phyloP scores from a whole-genome alignment of 257 asterid species.

The Capsicum pubescens region DNA sequence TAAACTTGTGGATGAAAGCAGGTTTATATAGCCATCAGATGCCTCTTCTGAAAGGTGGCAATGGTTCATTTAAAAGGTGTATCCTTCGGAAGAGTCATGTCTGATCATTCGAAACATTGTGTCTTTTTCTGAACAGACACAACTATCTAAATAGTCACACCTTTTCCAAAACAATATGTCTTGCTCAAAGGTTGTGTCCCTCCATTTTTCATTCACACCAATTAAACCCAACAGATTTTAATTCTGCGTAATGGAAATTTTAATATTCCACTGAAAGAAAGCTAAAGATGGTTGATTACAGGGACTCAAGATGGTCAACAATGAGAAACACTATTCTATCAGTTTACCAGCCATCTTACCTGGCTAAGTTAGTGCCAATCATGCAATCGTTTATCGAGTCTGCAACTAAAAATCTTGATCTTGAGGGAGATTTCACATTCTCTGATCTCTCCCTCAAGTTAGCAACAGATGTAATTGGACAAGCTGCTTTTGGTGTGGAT shows the following conservation, averaged over 20 bases:
- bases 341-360: conserved; percentile 91
- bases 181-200: no score
- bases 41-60: no score
- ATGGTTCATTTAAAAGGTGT: no score
- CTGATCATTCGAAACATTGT: no score
- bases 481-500: conserved; percentile 93
- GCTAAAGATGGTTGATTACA: conserved; percentile 31
- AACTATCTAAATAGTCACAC: no score
- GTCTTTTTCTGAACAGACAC: no score
- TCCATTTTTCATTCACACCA: no score
- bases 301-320: conserved; percentile 89
- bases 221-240: not conserved
- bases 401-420: conserved; percentile 62
- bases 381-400: conserved; percentile 80
- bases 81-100: no score
- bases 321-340: conserved; percentile 90
- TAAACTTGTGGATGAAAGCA: no score
- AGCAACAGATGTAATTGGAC: conserved; percentile 90
- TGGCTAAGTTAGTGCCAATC: conserved; percentile 76
- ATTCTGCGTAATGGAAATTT: not conserved
- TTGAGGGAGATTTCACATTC: conserved; percentile 57
- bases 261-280: not conserved
- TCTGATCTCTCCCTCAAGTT: conserved; percentile 84
- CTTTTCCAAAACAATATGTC: no score
- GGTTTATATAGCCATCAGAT: no score